phyloP scores from a whole-genome alignment of 805 yeast genomes.

The Komagataella phaffii region DNA sequence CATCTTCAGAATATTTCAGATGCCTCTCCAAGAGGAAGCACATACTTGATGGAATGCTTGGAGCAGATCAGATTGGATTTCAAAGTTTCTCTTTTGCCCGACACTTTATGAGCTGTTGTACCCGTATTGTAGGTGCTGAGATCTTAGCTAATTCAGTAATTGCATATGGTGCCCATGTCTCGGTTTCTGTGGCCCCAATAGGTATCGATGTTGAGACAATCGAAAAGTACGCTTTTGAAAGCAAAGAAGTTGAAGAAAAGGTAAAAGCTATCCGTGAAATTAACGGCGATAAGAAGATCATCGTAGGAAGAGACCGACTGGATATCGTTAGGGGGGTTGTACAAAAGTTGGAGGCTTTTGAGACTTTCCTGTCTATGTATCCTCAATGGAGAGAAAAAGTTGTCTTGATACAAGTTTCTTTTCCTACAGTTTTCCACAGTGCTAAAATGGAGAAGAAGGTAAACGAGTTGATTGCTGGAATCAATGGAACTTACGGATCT shows the following conservation, averaged over 20 bases:
- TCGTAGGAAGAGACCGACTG: slow-evolving; percentile 88
- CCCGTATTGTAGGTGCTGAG: slow-evolving; percentile 78
- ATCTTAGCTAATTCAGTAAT: slow-evolving; percentile 40
- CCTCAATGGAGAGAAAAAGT: slow-evolving; percentile 89
- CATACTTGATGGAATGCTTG: slow-evolving; percentile 81
- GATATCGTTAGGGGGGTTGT: slow-evolving; percentile 89
- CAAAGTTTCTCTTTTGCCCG: slow-evolving; percentile 79
- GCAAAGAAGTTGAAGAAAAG: slow-evolving; percentile 39
- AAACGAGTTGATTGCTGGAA: slow-evolving; percentile 65
- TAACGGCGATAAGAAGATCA: slow-evolving; percentile 56
- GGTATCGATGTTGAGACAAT: slow-evolving; percentile 75
- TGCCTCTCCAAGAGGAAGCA: slow-evolving; percentile 75
- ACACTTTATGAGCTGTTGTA: slow-evolving; percentile 84
- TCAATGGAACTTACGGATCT: slow-evolving; percentile 76
- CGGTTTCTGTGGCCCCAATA: slow-evolving; percentile 68
- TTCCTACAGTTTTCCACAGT: slow-evolving; percentile 54
- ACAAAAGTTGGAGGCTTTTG: slow-evolving; percentile 87
- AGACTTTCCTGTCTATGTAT: slow-evolving; percentile 73
- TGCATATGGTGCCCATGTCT: slow-evolving; percentile 67
- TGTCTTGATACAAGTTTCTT: slow-evolving; percentile 82
- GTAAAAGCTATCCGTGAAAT: slow-evolving; percentile 49
- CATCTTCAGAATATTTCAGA: slow-evolving; percentile 86
- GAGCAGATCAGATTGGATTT: slow-evolving; percentile 76
- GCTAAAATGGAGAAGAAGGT: slow-evolving; percentile 69
- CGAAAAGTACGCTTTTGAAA: slow-evolving; percentile 43